Percentiles rank a stretch among this genome's conserved stretches.
Evolutionary conservation across 768 basidiomycete species (phyloP).

Genomic region (Phanerodontia chrysosporium): DNA sequence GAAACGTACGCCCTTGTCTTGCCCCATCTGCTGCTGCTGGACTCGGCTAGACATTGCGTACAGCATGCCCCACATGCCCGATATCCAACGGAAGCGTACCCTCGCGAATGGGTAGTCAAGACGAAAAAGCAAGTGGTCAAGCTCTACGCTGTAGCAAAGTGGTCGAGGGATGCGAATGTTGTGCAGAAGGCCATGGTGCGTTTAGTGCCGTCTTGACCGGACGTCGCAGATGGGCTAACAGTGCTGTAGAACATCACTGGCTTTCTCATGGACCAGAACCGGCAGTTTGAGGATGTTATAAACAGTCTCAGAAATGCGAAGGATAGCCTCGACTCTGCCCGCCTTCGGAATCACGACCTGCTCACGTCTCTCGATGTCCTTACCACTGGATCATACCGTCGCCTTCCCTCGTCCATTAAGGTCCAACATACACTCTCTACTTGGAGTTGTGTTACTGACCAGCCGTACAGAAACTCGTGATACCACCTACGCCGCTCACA

Average conservation of each 20-base stretch:
- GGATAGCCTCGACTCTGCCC: conserved; percentile 69
- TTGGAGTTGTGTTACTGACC: background rate
- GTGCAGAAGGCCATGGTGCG: conserved; percentile 84
- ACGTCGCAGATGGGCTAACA: background rate
- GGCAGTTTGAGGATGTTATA: conserved; percentile 74
- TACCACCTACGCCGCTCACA: conserved; percentile 62
- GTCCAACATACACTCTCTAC: conserved; percentile 23
- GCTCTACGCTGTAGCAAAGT: conserved; percentile 80
- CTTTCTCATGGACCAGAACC: conserved; percentile 82
- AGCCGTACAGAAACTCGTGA: conserved; percentile 56
- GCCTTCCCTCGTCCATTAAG: conserved; percentile 80
- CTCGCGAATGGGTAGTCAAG: conserved; percentile 86
- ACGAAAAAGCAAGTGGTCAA: conserved; percentile 89
- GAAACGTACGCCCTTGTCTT: conserved; percentile 64
- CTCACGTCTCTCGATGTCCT: conserved; percentile 88
- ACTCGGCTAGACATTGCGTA: background rate
- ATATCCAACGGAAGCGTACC: conserved; percentile 71
- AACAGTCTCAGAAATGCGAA: conserved; percentile 58
- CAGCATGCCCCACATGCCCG: conserved; percentile 76
- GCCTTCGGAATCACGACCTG: conserved; percentile 90
- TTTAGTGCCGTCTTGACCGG: background rate
- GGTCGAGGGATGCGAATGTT: conserved; percentile 79
- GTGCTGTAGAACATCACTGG: conserved; percentile 71
- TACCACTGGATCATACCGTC: conserved; percentile 78
- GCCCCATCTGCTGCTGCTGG: background rate